Evolutionary conservation across 1,284 basidiomycete genomes (phyloP).

Genomic region (Ceratobasidium sp.): DNA sequence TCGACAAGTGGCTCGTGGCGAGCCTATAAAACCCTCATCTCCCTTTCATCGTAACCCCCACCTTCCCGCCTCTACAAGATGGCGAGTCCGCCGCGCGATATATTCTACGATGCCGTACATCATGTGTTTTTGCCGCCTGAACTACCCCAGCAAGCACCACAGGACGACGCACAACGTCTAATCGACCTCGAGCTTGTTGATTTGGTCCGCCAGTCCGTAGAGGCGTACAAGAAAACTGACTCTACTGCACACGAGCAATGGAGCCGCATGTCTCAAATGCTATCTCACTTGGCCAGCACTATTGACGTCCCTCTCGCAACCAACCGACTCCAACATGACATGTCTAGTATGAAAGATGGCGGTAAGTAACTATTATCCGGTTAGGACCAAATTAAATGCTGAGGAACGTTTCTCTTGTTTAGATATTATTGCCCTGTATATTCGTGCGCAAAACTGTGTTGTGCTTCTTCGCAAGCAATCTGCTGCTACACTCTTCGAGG

Average conservation of each 20-base stretch:
- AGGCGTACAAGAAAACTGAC: background rate
- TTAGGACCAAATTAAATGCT: constrained; percentile 31
- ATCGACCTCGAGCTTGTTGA: background rate
- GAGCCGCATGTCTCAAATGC: background rate
- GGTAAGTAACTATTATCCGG: background rate
- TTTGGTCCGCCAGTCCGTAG: background rate
- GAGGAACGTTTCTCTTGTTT: constrained; percentile 1
- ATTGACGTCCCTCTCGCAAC: background rate
- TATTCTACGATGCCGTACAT: constrained; percentile 50
- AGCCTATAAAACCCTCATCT: background rate
- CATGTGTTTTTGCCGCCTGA: constrained; percentile 59
- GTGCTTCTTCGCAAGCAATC: constrained; percentile 55
- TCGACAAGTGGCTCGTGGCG: background rate
- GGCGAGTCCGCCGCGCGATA: background rate
- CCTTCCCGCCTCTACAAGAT: background rate
- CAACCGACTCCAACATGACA: background rate
- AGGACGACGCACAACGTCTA: background rate
- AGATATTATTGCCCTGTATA: constrained; percentile 55
- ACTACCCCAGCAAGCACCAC: constrained; percentile 54
- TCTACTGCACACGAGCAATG: background rate
- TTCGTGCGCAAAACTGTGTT: constrained; percentile 60
- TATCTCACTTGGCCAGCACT: background rate
- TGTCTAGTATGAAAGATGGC: background rate
- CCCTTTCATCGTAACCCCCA: background rate
- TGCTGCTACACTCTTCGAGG: constrained; percentile 53